These are phyloP conservation scores for Alternaria triticina DNA, from an alignment of 2,329 filamentous ascomycete species.

Conservation along the genomic window DNA sequence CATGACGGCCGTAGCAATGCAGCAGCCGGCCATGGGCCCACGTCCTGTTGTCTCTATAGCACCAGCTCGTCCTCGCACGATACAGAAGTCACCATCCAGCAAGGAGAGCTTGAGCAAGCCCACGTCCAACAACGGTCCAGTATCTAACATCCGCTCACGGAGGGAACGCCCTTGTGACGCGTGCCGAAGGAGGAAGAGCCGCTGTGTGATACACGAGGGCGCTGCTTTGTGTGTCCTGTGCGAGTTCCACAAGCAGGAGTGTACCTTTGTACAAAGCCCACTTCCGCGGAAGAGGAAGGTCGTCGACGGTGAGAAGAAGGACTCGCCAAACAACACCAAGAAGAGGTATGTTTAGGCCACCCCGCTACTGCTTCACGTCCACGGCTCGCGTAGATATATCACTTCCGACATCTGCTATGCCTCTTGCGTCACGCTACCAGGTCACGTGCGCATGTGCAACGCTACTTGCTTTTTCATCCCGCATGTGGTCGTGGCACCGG, in stretches of 20 bases:
- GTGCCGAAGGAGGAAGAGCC: slow-evolving; percentile 74
- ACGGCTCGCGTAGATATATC: slow-evolving; percentile 11
- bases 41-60: slow-evolving; percentile 52
- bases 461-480: slow-evolving; percentile 1
- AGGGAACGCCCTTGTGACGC: slow-evolving; percentile 63
- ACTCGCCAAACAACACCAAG: slow-evolving; percentile 63
- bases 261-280: slow-evolving; percentile 78
- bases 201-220: slow-evolving; percentile 80
- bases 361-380: slow-evolving; percentile 14
- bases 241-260: slow-evolving; percentile 77
- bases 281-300: slow-evolving; percentile 81
- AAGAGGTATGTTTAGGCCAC: slow-evolving; percentile 67
- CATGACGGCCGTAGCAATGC: slow-evolving; percentile 55
- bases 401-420: slow-evolving; percentile 6
- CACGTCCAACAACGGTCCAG: slow-evolving; percentile 40
- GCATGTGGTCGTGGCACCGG: background rate
- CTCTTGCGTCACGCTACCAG: slow-evolving; percentile 6
- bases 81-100: slow-evolving; percentile 48
- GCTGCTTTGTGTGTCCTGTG: slow-evolving; percentile 76
- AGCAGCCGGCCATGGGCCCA: slow-evolving; percentile 45
- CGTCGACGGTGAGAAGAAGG: slow-evolving; percentile 67
- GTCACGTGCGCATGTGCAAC: slow-evolving; percentile 33
- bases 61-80: slow-evolving; percentile 52
- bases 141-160: slow-evolving; percentile 49
- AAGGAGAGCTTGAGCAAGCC: slow-evolving; percentile 53